Evolutionary conservation across 1,284 basidiomycete species (phyloP), one percentile per base, ranked within the genome.

Genomic region (Ustilago tritici): DNA sequence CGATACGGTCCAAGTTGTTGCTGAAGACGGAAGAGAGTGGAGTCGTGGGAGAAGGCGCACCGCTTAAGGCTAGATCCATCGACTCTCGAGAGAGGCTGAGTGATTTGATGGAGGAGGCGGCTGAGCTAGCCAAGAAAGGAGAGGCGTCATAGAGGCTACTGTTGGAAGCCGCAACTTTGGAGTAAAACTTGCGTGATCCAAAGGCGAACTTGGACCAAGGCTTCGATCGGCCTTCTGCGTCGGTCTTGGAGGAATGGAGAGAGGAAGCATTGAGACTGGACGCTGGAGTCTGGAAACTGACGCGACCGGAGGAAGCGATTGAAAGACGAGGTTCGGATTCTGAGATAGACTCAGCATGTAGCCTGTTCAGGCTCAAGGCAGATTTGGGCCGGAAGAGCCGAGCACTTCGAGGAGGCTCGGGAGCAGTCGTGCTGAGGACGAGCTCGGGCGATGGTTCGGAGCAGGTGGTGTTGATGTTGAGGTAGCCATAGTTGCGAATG

Each of bases 161-260:
- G 32, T 40, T 66, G 11, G 64, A 65, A 41, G 61, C 28, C 31
- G 61, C 41, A 32, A 65, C 49, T 40, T 66, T 70, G 41, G 36
- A 36, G 19, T 64, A 61, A 5, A 64, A 59, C 23, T 61, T 70
- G 35, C 64, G 68, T 1, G 73, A 68, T 32, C 65, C 61, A 4
- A 57, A 68, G 5, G 61, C 50, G 15, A 70, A 46, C 38, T 64
- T 70, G 35, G 55, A 23, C 73, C 73, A 70, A 2, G 64, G 41
- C 40, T 64, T 70, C 28, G 34, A 5, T 6, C 40, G 36, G 31
- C 19, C 28, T 14, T 40, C 36, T 55, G 12, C 28, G 10, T 63
- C 52, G 34, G 34, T 28, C 49, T 63, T 57, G 49, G 23, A 19
- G 36, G 63, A 54, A 9, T 34, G 19, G 2, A 15, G 36, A 23